A percentile compares a stretch with the other conserved stretches of the same genome.
These are phyloP conservation scores for Dryadomyces quercus-mongolicae DNA, from an alignment of 2,329 filamentous ascomycete species.

Conservation along the genomic window DNA sequence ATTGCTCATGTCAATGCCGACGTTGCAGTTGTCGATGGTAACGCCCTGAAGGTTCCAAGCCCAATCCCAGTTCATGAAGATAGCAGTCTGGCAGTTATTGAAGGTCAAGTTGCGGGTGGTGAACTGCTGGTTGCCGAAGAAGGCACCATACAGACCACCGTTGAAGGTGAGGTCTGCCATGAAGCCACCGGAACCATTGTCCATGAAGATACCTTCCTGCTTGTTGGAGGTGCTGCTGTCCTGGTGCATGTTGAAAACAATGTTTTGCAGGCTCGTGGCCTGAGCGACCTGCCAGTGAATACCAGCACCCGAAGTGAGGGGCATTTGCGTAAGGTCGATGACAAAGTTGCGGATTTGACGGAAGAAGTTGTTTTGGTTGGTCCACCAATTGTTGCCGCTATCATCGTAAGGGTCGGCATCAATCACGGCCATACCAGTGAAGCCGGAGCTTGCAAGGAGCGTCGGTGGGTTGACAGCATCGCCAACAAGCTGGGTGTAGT, in stretches of 20 bases:
- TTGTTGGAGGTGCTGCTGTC: constrained; percentile 51
- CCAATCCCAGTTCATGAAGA: constrained; percentile 92
- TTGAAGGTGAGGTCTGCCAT: constrained; percentile 77
- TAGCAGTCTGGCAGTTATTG: constrained; percentile 68
- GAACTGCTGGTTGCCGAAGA: constrained; percentile 79
- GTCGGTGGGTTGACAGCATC: constrained; percentile 62
- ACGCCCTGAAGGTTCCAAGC: constrained; percentile 69
- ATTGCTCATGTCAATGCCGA: constrained; percentile 69
- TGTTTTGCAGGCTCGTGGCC: constrained; percentile 69
- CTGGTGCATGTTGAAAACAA: constrained; percentile 65
- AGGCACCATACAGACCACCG: constrained; percentile 66
- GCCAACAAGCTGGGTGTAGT: constrained; percentile 89
- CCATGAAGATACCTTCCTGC: constrained; percentile 72
- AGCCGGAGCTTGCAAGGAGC: constrained; percentile 60
- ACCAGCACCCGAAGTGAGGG: constrained; percentile 48
- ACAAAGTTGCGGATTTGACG: constrained; percentile 72
- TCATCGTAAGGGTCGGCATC: constrained; percentile 75
- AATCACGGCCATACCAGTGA: constrained; percentile 77
- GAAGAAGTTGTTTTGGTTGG: constrained; percentile 78
- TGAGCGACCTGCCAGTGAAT: constrained; percentile 85
- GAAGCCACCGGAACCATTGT: constrained; percentile 75
- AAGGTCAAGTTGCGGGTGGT: constrained; percentile 74
- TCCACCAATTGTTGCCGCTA: constrained; percentile 59
- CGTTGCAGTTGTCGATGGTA: constrained; percentile 58
- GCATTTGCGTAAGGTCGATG: constrained; percentile 61